phyloP scores from a whole-genome alignment of 768 basidiomycete genomes.

The Coprinopsis strossmayeri region DNA sequence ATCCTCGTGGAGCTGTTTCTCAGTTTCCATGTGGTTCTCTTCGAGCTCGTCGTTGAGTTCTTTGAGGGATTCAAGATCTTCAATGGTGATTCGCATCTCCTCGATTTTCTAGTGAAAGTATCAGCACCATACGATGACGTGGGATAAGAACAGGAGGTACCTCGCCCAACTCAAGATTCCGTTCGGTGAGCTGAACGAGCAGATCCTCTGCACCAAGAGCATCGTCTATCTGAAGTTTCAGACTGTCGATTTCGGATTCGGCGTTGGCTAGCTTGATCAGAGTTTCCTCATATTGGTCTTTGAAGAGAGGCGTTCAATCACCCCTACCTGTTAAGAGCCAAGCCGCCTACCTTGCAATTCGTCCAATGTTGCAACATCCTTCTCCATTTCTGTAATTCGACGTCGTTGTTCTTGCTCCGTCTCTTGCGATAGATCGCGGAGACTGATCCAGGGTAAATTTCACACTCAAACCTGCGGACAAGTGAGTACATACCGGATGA shows the following conservation, averaged over 20 bases:
- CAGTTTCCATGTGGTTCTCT: constrained; percentile 92
- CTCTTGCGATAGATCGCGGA: constrained; percentile 86
- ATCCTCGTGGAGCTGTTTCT: constrained; percentile 85
- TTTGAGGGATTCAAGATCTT: constrained; percentile 92
- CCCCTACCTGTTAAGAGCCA: too few species aligned
- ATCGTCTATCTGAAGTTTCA: constrained; percentile 92
- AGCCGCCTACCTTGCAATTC: constrained; percentile 64
- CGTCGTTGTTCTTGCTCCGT: constrained; percentile 79
- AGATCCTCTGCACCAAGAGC: constrained; percentile 95
- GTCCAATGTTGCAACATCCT: constrained; percentile 70
- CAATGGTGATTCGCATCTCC: constrained; percentile 93
- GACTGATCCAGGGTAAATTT: constrained; percentile 30
- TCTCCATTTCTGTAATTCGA: constrained; percentile 84
- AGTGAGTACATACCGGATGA: constrained; percentile 54
- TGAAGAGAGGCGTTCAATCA: constrained; percentile 41
- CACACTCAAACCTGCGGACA: background rate
- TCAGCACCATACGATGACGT: background rate
- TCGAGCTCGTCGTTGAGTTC: constrained; percentile 97
- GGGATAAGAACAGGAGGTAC: constrained; percentile 29
- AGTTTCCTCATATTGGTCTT: constrained; percentile 70
- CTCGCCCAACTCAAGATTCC: constrained; percentile 88
- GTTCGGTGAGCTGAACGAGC: constrained; percentile 90
- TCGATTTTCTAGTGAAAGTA: constrained; percentile 76
- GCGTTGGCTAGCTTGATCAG: constrained; percentile 81
- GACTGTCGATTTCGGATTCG: constrained; percentile 86